A percentile compares a stretch with the other conserved stretches of the same genome.
Conservation (phyloP, 306 rosid species). For the Carpinus fangiana region DNA sequence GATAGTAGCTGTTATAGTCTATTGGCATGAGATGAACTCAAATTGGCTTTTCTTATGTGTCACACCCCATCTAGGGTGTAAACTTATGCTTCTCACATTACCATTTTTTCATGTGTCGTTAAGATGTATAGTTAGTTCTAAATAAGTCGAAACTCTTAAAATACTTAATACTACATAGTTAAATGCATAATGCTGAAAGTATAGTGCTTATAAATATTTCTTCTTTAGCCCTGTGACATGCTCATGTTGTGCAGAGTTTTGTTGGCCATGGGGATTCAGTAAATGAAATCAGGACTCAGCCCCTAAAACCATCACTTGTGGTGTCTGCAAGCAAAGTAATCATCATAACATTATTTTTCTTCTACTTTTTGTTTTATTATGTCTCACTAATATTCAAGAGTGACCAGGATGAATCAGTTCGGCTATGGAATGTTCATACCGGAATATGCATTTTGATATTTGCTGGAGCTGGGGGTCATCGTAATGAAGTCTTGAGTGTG, state of each 20-base stretch:
- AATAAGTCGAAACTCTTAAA: neutral
- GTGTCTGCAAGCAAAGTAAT: slow-evolving; percentile 94
- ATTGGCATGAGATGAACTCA: slow-evolving; percentile 14
- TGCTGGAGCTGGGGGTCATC: slow-evolving; percentile 98
- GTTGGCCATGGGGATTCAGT: slow-evolving; percentile 96
- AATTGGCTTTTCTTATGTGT: neutral
- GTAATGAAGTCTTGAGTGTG: slow-evolving; percentile 94
- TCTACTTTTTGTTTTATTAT: slow-evolving; percentile 13
- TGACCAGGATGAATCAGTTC: slow-evolving; percentile 92
- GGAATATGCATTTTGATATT: slow-evolving; percentile 91
- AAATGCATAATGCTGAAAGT: slow-evolving; percentile 2
- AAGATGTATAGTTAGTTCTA: neutral
- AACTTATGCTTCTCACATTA: slow-evolving; percentile 13
- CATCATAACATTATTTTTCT: neutral
- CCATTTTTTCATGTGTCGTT: neutral
- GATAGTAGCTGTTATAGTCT: slow-evolving; percentile 16
- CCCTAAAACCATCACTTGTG: slow-evolving; percentile 75
- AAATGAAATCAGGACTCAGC: slow-evolving; percentile 92
- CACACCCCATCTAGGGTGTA: slow-evolving; percentile 1
- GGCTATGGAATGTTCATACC: slow-evolving; percentile 91
- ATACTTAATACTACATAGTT: neutral
- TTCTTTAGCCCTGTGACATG: slow-evolving; percentile 15
- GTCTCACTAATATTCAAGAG: slow-evolving; percentile 30
- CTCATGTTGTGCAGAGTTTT: slow-evolving; percentile 60
- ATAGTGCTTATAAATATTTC: neutral